phyloP scores from a whole-genome alignment of 2,329 filamentous ascomycete species.

The Diaporthe sp. region DNA sequence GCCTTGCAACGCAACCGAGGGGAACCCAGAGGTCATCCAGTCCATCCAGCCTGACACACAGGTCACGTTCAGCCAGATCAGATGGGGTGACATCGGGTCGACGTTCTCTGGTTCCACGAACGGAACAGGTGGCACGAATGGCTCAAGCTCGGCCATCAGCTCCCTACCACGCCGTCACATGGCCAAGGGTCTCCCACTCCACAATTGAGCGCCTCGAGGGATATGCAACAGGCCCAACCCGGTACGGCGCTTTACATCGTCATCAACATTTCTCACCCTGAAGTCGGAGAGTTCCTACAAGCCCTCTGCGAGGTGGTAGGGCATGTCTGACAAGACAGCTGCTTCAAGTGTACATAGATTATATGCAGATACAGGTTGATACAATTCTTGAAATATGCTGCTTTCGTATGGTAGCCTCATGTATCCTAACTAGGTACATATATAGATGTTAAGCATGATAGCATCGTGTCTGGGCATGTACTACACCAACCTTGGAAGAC shows the following conservation, averaged over 20 bases:
- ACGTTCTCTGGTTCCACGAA: conserved; percentile 50
- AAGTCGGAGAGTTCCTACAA: neutral
- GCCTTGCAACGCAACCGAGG: conserved; percentile 67
- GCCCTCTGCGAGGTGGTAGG: neutral
- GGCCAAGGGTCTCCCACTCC: neutral
- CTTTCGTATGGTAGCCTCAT: neutral
- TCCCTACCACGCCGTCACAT: neutral
- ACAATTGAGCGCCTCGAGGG: neutral
- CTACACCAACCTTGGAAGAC: neutral
- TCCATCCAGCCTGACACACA: conserved; percentile 57
- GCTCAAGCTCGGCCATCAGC: conserved; percentile 3
- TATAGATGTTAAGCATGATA: neutral
- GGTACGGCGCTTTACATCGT: too few relatives aligned
- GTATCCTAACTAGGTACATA: too few relatives aligned
- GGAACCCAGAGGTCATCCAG: conserved; percentile 62
- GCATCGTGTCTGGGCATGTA: neutral
- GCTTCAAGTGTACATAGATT: neutral
- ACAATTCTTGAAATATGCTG: neutral
- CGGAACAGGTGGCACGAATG: neutral
- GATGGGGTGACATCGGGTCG: conserved; percentile 66
- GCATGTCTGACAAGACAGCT: neutral
- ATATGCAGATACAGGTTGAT: neutral
- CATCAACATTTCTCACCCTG: too few relatives aligned
- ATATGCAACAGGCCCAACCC: neutral
- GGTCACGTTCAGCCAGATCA: conserved; percentile 68